Evolutionary conservation across 2,329 filamentous ascomycete species (phyloP).

Genomic region (Daldinia sp.): DNA sequence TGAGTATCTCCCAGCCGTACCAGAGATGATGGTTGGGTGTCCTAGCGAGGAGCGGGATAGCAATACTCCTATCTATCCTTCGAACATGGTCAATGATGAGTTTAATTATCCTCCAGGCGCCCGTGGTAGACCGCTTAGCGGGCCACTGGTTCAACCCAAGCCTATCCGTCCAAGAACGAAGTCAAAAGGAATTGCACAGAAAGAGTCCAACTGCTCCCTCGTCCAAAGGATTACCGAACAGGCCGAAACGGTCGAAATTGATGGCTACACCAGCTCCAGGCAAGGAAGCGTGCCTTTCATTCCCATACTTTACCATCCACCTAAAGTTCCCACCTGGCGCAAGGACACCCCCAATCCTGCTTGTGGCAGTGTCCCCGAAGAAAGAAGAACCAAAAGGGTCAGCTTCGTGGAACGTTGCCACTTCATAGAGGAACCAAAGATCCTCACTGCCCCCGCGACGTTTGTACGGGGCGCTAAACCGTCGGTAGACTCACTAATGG

Average conservation of each 20-base stretch:
- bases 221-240: constrained; percentile 31
- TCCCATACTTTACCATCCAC: constrained; percentile 26
- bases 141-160: constrained; percentile 19
- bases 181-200: not conserved
- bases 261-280: constrained; percentile 28
- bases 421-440: not conserved
- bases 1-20: not conserved
- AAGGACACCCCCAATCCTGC: constrained; percentile 10
- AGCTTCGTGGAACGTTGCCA: not conserved
- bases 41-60: constrained; percentile 19
- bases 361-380: not conserved
- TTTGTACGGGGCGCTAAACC: constrained; percentile 7
- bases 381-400: not conserved
- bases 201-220: constrained; percentile 28
- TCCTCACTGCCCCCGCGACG: constrained; percentile 14
- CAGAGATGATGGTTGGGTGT: not conserved
- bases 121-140: constrained; percentile 12
- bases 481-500: constrained; percentile 15
- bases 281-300: constrained; percentile 11
- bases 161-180: not conserved
- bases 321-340: constrained; percentile 32
- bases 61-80: constrained; percentile 18
- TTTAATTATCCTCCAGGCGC: not conserved
- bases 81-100: constrained; percentile 19
- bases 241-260: constrained; percentile 25